Percentiles rank a stretch among this genome's conserved stretches.
These are phyloP conservation scores for Clausena lansium DNA, from an alignment of 345 rosid species.

Conservation along the genomic window DNA sequence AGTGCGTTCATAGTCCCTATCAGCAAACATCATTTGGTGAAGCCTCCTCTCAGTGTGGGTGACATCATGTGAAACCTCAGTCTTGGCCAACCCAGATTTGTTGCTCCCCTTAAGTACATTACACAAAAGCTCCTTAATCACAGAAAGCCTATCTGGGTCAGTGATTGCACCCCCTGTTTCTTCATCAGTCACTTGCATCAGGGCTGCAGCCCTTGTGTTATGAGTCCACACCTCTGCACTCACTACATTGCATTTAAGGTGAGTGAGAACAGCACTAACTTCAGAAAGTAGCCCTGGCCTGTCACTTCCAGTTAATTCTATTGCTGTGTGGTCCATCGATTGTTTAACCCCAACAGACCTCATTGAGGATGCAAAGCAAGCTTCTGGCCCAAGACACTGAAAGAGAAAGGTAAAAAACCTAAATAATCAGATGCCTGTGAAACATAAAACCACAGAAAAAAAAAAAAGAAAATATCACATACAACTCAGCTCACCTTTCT, in stretches of 20 bases:
- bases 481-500: slow-evolving; percentile 54
- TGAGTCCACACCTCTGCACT: slow-evolving; percentile 97
- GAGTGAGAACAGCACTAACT: slow-evolving; percentile 75
- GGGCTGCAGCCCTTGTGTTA: slow-evolving; percentile 84
- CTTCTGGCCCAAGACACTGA: slow-evolving; percentile 84
- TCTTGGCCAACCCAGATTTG: slow-evolving; percentile 63
- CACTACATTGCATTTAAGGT: slow-evolving; percentile 78
- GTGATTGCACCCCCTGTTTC: slow-evolving; percentile 61
- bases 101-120: slow-evolving; percentile 82
- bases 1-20: slow-evolving; percentile 76
- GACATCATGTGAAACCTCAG: slow-evolving; percentile 55
- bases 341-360: slow-evolving; percentile 73
- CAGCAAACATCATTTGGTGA: slow-evolving; percentile 99
- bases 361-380: slow-evolving; percentile 62
- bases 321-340: slow-evolving; percentile 63
- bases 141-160: slow-evolving; percentile 60
- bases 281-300: slow-evolving; percentile 92
- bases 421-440: slow-evolving; percentile 11
- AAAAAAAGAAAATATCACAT: not conserved
- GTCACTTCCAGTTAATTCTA: slow-evolving; percentile 88
- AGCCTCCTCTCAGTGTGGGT: slow-evolving; percentile 86
- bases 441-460: not conserved
- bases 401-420: slow-evolving; percentile 15
- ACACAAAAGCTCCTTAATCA: slow-evolving; percentile 65
- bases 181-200: slow-evolving; percentile 80